Conservation (phyloP, 2,329 filamentous ascomycete genomes). For the Fusarium avenaceum region DNA sequence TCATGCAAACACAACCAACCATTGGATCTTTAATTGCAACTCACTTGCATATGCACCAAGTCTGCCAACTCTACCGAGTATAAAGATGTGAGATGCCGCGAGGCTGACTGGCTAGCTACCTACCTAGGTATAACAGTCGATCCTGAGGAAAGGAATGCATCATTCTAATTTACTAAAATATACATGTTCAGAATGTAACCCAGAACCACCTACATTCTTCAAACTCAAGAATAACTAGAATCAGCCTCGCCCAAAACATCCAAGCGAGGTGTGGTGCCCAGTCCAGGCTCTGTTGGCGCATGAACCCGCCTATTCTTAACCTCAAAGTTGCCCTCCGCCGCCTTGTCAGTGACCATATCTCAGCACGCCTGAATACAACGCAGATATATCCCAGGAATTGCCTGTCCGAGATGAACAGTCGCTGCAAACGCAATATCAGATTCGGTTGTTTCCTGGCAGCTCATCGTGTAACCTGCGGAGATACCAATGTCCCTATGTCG, state of each 20-base stretch:
- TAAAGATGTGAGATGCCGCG: background rate
- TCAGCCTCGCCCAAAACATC: constrained; percentile 37
- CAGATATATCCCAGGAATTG: constrained; percentile 30
- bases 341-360: constrained; percentile 34
- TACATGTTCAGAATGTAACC: no score
- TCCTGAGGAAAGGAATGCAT: no score
- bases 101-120: no score
- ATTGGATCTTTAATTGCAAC: background rate
- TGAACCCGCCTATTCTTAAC: constrained; percentile 27
- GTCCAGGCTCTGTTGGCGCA: constrained; percentile 31
- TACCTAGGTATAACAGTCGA: no score
- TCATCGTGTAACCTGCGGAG: constrained; percentile 39
- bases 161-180: no score
- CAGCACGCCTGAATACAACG: constrained; percentile 37
- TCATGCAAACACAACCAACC: constrained; percentile 12
- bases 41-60: background rate
- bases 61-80: background rate
- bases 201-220: background rate
- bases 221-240: constrained; percentile 31
- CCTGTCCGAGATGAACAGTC: constrained; percentile 38
- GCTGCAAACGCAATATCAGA: constrained; percentile 39
- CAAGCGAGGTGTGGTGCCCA: constrained; percentile 29
- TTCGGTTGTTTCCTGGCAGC: constrained; percentile 35
- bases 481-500: constrained; percentile 38
- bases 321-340: constrained; percentile 35